Conservation (phyloP, 257 asterid genomes). For the Catharanthus roseus region DNA sequence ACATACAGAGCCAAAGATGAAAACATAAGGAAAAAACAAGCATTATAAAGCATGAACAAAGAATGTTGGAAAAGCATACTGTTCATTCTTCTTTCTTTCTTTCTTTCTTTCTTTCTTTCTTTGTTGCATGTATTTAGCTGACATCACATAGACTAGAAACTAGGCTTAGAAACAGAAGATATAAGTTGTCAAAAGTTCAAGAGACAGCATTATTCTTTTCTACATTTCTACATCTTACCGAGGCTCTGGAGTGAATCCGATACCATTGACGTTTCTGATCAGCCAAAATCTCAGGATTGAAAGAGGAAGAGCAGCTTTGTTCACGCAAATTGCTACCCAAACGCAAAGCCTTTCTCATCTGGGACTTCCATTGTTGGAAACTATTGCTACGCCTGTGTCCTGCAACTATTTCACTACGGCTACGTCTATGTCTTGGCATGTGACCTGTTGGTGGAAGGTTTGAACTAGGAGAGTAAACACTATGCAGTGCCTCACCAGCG, state of each 20-base stretch:
- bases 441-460: slow-evolving; percentile 20
- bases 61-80: background rate
- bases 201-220: slow-evolving; percentile 10
- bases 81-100: background rate
- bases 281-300: slow-evolving; percentile 88
- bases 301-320: slow-evolving; percentile 35
- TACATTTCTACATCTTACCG: slow-evolving; percentile 43
- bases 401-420: slow-evolving; percentile 56
- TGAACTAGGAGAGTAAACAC: slow-evolving; percentile 27
- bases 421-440: slow-evolving; percentile 53
- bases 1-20: background rate
- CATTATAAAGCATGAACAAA: background rate
- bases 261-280: slow-evolving; percentile 95
- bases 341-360: slow-evolving; percentile 60
- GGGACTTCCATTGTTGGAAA: slow-evolving; percentile 56
- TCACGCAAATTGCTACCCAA: slow-evolving; percentile 47
- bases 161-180: background rate
- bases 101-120: too few species aligned
- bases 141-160: background rate
- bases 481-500: slow-evolving; percentile 49
- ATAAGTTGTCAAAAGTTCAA: slow-evolving; percentile 1
- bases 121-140: too few species aligned
- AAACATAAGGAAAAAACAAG: background rate
- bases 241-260: slow-evolving; percentile 61
- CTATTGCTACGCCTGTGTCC: slow-evolving; percentile 31